These are phyloP conservation scores for Isoetes taiwanensis DNA, from an alignment of 75 land plant genomes.

Conservation along the genomic window DNA sequence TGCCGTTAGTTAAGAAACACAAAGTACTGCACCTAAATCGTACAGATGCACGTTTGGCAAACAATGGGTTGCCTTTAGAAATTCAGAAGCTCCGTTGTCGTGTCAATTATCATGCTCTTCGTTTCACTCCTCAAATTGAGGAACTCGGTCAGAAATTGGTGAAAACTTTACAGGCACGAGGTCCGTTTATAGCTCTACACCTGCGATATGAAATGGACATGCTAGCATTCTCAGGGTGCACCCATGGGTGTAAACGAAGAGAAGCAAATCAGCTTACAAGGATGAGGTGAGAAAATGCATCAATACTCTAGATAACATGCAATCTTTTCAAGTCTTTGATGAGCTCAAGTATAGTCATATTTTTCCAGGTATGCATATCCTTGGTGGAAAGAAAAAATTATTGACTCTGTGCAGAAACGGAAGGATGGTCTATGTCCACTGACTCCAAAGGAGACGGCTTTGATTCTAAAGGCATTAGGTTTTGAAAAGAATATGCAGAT, in stretches of 20 bases:
- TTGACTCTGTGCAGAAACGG: slow-evolving; percentile 31
- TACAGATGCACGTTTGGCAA: slow-evolving; percentile 60
- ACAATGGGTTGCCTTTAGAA: slow-evolving; percentile 45
- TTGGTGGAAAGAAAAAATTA: slow-evolving; percentile 2
- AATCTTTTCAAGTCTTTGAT: background rate
- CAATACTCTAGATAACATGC: background rate
- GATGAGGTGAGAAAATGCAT: background rate
- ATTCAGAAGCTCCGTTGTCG: slow-evolving; percentile 55
- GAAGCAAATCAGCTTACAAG: slow-evolving; percentile 2
- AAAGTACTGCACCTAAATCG: slow-evolving; percentile 39
- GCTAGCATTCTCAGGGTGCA: slow-evolving; percentile 6
- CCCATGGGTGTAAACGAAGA: background rate
- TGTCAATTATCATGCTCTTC: slow-evolving; percentile 41
- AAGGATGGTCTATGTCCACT: slow-evolving; percentile 49
- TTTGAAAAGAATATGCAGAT: slow-evolving; percentile 40
- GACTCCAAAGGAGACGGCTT: slow-evolving; percentile 75
- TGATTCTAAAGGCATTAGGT: slow-evolving; percentile 46
- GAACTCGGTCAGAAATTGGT: slow-evolving; percentile 22
- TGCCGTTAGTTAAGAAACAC: slow-evolving; percentile 1
- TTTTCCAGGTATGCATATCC: background rate
- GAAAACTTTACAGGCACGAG: background rate
- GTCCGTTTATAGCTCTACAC: slow-evolving; percentile 2
- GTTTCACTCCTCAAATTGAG: slow-evolving; percentile 43
- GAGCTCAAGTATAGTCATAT: background rate
- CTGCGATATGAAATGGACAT: slow-evolving; percentile 7